These are phyloP conservation scores for Colletotrichum lini DNA, from an alignment of 2,329 filamentous ascomycete species.

Conservation along the genomic window DNA sequence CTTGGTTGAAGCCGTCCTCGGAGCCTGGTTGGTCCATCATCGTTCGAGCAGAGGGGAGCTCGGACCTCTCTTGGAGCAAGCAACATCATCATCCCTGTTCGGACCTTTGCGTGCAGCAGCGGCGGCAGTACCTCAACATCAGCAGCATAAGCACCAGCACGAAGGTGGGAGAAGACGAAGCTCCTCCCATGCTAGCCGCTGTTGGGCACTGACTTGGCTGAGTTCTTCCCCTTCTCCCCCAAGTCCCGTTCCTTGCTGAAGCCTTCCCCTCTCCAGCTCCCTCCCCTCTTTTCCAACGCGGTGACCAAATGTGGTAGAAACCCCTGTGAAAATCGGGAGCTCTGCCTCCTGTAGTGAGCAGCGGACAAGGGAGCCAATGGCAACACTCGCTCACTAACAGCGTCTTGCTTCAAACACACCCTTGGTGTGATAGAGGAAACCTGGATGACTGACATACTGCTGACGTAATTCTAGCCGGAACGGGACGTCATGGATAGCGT, in stretches of 20 bases:
- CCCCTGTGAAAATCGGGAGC: slow-evolving; percentile 35
- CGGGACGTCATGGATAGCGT: slow-evolving; percentile 37
- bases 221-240: not conserved
- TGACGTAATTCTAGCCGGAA: slow-evolving; percentile 36
- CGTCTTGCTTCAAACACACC: slow-evolving; percentile 10
- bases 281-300: not conserved
- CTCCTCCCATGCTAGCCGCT: slow-evolving; percentile 20
- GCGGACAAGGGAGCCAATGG: slow-evolving; percentile 16
- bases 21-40: slow-evolving; percentile 30
- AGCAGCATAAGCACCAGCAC: not conserved
- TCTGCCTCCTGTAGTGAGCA: not conserved
- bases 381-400: slow-evolving; percentile 8
- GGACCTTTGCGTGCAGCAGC: slow-evolving; percentile 31
- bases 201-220: too few relatives aligned
- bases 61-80: slow-evolving; percentile 31
- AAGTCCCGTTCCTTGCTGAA: not conserved
- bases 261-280: not conserved
- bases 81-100: slow-evolving; percentile 42
- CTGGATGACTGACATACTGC: slow-evolving; percentile 6
- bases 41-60: slow-evolving; percentile 33
- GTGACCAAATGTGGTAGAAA: not conserved
- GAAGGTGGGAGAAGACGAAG: slow-evolving; percentile 16
- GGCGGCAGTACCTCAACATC: slow-evolving; percentile 10
- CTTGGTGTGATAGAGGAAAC: not conserved
- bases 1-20: slow-evolving; percentile 12